Percentiles rank a stretch among this genome's conserved stretches.
phyloP scores from a whole-genome alignment of 2,329 filamentous ascomycete genomes.

The Zymoseptoria ardabiliae region DNA sequence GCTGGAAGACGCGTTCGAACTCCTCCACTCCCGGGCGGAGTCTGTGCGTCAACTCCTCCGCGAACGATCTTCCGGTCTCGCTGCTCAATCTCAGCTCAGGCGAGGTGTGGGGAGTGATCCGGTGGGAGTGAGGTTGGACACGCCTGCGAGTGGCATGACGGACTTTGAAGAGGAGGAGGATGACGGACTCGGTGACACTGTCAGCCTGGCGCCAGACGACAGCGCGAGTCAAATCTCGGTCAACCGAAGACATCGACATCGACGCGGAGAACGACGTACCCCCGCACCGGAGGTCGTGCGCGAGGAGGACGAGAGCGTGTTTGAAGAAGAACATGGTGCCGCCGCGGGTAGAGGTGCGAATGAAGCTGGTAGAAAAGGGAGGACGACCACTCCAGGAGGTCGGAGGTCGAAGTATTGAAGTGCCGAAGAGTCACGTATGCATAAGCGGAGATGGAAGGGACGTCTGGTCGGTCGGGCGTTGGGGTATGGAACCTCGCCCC shows the following conservation, averaged over 20 bases:
- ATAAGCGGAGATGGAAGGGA: too few species aligned
- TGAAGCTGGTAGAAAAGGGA: background rate
- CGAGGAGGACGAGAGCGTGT: constrained; percentile 52
- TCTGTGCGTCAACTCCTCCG: constrained; percentile 69
- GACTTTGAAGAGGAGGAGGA: constrained; percentile 29
- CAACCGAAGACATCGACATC: constrained; percentile 56
- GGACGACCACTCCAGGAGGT: constrained; percentile 3
- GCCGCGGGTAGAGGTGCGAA: background rate
- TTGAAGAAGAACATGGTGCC: constrained; percentile 21
- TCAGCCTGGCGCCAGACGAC: constrained; percentile 64
- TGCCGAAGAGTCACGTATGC: too few species aligned
- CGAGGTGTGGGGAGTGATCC: constrained; percentile 44
- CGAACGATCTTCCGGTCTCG: constrained; percentile 73
- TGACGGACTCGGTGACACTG: constrained; percentile 33
- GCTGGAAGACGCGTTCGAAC: constrained; percentile 88
- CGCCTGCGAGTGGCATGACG: constrained; percentile 32
- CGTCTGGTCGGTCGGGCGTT: too few species aligned
- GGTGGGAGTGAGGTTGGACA: constrained; percentile 37
- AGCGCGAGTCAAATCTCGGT: constrained; percentile 74
- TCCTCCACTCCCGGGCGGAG: constrained; percentile 79
- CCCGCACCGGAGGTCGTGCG: constrained; percentile 66
- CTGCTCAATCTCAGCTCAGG: constrained; percentile 54
- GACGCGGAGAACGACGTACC: constrained; percentile 59
- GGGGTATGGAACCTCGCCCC: too few species aligned
- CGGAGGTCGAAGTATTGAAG: constrained; percentile 9